phyloP scores from a whole-genome alignment of 2,329 filamentous ascomycete species.

The Aciculosporium take region DNA sequence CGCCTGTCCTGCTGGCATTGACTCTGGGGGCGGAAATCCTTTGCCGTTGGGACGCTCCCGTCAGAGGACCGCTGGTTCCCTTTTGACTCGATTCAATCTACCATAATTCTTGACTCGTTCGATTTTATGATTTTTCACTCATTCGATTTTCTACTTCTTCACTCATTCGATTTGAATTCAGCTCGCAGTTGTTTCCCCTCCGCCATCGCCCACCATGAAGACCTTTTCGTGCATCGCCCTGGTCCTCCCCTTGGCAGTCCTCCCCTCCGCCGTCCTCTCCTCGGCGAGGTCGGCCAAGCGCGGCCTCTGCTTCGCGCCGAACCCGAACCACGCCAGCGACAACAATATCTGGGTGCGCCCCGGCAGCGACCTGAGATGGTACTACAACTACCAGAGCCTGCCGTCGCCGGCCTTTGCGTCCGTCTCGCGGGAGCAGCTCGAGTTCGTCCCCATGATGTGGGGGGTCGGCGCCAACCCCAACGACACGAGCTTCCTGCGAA shows the following conservation, averaged over 20 bases:
- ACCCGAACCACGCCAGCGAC: slow-evolving; percentile 40
- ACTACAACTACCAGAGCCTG: slow-evolving; percentile 60
- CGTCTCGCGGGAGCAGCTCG: slow-evolving; percentile 39
- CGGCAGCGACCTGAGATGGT: slow-evolving; percentile 57
- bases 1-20: too few species aligned
- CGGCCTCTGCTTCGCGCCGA: slow-evolving; percentile 55
- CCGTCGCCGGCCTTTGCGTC: slow-evolving; percentile 40
- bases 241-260: slow-evolving; percentile 10
- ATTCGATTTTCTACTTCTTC: too few species aligned
- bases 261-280: slow-evolving; percentile 15
- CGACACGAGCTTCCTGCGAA: slow-evolving; percentile 45
- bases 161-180: too few species aligned
- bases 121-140: too few species aligned
- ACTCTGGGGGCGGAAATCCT: too few species aligned
- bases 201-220: neutral
- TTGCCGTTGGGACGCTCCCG: too few species aligned
- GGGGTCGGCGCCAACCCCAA: slow-evolving; percentile 35
- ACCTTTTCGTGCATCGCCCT: neutral
- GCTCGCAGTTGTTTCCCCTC: neutral
- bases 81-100: too few species aligned
- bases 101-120: too few species aligned
- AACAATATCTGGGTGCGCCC: slow-evolving; percentile 48
- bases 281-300: slow-evolving; percentile 40
- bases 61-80: too few species aligned
- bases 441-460: slow-evolving; percentile 76